Conservation (phyloP, 2,329 filamentous ascomycete genomes). For the Penicillium brasilianum region DNA sequence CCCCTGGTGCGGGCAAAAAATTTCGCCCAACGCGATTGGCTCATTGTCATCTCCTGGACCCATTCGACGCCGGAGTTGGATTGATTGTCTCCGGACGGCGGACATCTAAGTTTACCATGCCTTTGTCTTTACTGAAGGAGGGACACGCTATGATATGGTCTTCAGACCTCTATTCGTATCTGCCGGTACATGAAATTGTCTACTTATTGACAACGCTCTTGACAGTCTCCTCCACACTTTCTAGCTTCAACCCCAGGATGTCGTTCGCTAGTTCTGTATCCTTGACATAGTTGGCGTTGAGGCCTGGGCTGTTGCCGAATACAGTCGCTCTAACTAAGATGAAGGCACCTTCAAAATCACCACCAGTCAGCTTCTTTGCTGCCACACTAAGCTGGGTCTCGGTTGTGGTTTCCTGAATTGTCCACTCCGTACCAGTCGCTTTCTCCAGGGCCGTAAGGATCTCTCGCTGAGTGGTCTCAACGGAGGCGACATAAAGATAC, state of each 20-base stretch:
- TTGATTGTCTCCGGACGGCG: slow-evolving; percentile 10
- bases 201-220: slow-evolving; percentile 10
- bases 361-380: slow-evolving; percentile 25
- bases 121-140: not conserved
- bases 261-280: slow-evolving; percentile 30
- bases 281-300: slow-evolving; percentile 33
- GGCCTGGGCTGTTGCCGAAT: slow-evolving; percentile 24
- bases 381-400: slow-evolving; percentile 27
- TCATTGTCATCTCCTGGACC: not conserved
- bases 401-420: slow-evolving; percentile 48
- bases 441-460: slow-evolving; percentile 60
- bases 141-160: too few relatives aligned
- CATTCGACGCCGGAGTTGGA: slow-evolving; percentile 17
- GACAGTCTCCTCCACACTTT: slow-evolving; percentile 29
- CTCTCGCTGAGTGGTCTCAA: slow-evolving; percentile 63
- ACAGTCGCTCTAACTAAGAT: slow-evolving; percentile 29
- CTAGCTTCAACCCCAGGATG: slow-evolving; percentile 28
- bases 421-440: slow-evolving; percentile 58
- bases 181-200: not conserved
- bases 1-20: not conserved
- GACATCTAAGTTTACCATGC: not conserved
- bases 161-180: not conserved
- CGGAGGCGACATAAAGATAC: slow-evolving; percentile 63
- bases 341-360: slow-evolving; percentile 33
- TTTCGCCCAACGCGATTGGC: slow-evolving; percentile 20